These are phyloP conservation scores for Flaveria trinervia DNA, from an alignment of 129 eudicot genomes.

Conservation along the genomic window DNA sequence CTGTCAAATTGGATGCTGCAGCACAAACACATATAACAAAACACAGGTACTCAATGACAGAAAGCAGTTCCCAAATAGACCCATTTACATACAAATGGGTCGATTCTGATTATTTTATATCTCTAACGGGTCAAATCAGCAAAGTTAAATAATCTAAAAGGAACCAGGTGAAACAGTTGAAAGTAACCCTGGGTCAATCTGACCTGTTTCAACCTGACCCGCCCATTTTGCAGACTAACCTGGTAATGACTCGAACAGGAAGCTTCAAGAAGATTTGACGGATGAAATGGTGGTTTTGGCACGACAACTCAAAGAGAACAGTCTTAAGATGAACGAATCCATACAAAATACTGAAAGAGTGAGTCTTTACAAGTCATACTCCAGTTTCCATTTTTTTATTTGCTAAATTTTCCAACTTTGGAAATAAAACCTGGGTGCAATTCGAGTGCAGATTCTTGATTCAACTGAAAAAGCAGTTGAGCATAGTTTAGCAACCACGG, in stretches of 20 bases:
- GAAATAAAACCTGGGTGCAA: neutral
- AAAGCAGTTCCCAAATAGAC: neutral
- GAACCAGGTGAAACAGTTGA: neutral
- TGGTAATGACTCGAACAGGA: slow-evolving; percentile 42
- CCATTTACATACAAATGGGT: neutral
- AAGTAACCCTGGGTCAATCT: neutral
- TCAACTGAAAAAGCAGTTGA: slow-evolving; percentile 93
- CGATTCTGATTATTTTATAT: neutral
- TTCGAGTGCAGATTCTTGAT: slow-evolving; percentile 68
- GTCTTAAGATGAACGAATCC: slow-evolving; percentile 79
- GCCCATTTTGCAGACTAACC: neutral
- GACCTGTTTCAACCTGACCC: neutral
- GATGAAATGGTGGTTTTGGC: slow-evolving; percentile 96
- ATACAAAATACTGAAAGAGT: slow-evolving; percentile 77
- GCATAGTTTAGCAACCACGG: slow-evolving; percentile 89
- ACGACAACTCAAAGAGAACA: slow-evolving; percentile 85
- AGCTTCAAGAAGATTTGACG: slow-evolving; percentile 95
- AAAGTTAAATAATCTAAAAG: neutral
- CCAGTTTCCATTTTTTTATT: neutral
- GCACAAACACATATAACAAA: slow-evolving; percentile 72
- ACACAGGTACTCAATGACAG: slow-evolving; percentile 64
- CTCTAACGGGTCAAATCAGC: neutral
- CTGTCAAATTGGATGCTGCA: slow-evolving; percentile 80
- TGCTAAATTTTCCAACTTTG: neutral
- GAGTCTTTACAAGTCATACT: slow-evolving; percentile 28